Percentiles rank a stretch among this genome's conserved stretches.
These are phyloP conservation scores for Xylariomycetidae sp. DNA, from an alignment of 2,329 filamentous ascomycete genomes.

Conservation along the genomic window DNA sequence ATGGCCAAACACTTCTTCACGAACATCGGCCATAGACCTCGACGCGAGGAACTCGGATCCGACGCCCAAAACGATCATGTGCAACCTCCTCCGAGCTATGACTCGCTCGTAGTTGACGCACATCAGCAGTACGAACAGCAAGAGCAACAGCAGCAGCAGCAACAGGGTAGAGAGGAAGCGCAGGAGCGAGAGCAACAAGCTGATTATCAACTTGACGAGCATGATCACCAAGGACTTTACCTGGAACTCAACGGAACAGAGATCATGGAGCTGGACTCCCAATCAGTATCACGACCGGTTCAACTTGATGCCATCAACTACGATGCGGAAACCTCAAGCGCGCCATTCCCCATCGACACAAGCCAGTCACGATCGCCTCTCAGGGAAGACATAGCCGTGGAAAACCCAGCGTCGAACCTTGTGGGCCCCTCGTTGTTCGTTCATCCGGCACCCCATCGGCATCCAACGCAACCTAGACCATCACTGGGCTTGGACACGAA, in stretches of 20 bases:
- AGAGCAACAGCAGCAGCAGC: slow-evolving; percentile 17
- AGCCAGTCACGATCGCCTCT: no score
- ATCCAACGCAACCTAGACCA: slow-evolving; percentile 14
- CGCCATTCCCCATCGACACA: slow-evolving; percentile 2
- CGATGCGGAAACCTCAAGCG: slow-evolving; percentile 10
- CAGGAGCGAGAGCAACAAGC: no score
- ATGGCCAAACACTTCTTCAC: slow-evolving; percentile 51
- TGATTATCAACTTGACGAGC: no score
- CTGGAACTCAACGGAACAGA: slow-evolving; percentile 43
- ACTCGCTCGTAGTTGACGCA: slow-evolving; percentile 31
- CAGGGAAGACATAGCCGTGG: no score
- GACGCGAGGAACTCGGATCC: slow-evolving; percentile 26
- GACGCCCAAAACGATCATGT: slow-evolving; percentile 26
- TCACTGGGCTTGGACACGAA: slow-evolving; percentile 26
- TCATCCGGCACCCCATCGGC: slow-evolving; percentile 2
- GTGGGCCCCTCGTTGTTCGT: no score
- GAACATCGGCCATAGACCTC: slow-evolving; percentile 42
- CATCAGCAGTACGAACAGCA: slow-evolving; percentile 10
- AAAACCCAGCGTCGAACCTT: no score
- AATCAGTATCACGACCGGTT: slow-evolving; percentile 28
- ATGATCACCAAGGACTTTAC: slow-evolving; percentile 15
- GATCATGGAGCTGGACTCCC: slow-evolving; percentile 48
- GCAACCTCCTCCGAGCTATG: slow-evolving; percentile 40
- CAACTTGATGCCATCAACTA: slow-evolving; percentile 24
- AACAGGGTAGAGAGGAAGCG: no score